Evolutionary conservation across 2,329 filamentous ascomycete genomes (phyloP).

Genomic region (Xylariaceae sp.): DNA sequence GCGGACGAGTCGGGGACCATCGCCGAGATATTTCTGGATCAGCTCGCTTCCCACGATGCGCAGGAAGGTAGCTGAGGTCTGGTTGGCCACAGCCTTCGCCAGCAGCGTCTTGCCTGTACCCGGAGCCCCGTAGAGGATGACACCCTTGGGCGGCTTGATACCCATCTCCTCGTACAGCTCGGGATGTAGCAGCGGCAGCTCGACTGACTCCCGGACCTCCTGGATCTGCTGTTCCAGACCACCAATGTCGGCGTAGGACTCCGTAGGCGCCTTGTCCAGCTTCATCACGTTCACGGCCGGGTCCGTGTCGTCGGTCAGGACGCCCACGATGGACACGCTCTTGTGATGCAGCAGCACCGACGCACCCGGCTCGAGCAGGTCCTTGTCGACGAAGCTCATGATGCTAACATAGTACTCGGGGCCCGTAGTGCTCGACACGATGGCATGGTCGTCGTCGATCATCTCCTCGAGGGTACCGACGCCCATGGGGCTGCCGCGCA

Average conservation of each 20-base stretch:
- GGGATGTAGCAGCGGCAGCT: slow-evolving; percentile 87
- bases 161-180: slow-evolving; percentile 99
- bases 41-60: slow-evolving; percentile 95
- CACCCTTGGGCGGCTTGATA: slow-evolving; percentile 98
- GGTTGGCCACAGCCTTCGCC: slow-evolving; percentile 95
- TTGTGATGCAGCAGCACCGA: slow-evolving; percentile 96
- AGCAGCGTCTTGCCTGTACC: slow-evolving; percentile 95
- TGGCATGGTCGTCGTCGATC: slow-evolving; percentile 98
- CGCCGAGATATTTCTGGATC: slow-evolving; percentile 97
- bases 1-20: slow-evolving; percentile 87
- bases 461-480: slow-evolving; percentile 97
- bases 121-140: slow-evolving; percentile 94
- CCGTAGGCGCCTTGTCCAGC: slow-evolving; percentile 94
- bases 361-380: slow-evolving; percentile 89
- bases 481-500: slow-evolving; percentile 97
- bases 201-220: slow-evolving; percentile 94
- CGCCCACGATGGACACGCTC: slow-evolving; percentile 94
- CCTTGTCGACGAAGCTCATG: slow-evolving; percentile 99
- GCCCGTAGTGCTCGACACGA: slow-evolving; percentile 93
- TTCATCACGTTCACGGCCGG: slow-evolving; percentile 98
- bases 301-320: slow-evolving; percentile 92
- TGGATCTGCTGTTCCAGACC: slow-evolving; percentile 93
- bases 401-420: slow-evolving; percentile 99
- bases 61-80: slow-evolving; percentile 96
- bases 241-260: slow-evolving; percentile 98